Conservation (phyloP, 352 stramenopile species). For the Plasmopara muralis region DNA sequence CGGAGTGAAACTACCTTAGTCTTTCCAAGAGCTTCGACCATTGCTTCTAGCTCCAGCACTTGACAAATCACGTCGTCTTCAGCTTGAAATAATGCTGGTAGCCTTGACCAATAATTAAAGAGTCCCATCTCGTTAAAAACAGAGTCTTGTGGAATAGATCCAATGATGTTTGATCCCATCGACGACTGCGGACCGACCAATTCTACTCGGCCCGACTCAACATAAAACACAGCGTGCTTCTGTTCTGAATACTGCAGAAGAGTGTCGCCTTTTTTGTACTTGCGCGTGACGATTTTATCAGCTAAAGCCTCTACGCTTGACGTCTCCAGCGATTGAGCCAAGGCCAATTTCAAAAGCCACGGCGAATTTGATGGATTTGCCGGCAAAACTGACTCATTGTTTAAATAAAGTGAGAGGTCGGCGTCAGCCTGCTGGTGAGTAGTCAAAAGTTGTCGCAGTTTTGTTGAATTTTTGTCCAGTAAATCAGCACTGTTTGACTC, state of each 20-base stretch:
- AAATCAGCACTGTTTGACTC: conserved; percentile 31
- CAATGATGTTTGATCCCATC: conserved; percentile 29
- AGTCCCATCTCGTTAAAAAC: conserved; percentile 57
- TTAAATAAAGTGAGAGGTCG: conserved; percentile 38
- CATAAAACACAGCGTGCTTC: conserved; percentile 33
- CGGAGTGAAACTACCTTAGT: conserved; percentile 28
- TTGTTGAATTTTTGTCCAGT: conserved; percentile 43
- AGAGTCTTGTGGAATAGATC: conserved; percentile 14
- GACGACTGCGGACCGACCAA: conserved; percentile 41
- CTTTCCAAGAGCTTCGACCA: conserved; percentile 33
- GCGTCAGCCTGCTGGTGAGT: conserved; percentile 7
- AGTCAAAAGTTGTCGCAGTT: conserved; percentile 31
- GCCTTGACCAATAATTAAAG: conserved; percentile 37
- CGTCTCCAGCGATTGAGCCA: conserved; percentile 9
- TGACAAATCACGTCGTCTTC: conserved; percentile 30
- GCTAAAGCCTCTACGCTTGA: conserved; percentile 9
- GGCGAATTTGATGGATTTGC: not conserved
- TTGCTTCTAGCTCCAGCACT: conserved; percentile 27
- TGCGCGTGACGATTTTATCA: conserved; percentile 12
- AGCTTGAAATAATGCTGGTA: conserved; percentile 36
- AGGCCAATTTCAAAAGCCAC: conserved; percentile 24
- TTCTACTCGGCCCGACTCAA: conserved; percentile 36
- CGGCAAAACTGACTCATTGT: conserved; percentile 24
- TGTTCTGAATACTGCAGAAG: conserved; percentile 49
- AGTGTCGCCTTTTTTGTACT: conserved; percentile 21